Evolutionary conservation across 371 early-diverging fungal species (phyloP), one percentile per base, ranked within the genome.

Genomic region (Mortierella sp.): DNA sequence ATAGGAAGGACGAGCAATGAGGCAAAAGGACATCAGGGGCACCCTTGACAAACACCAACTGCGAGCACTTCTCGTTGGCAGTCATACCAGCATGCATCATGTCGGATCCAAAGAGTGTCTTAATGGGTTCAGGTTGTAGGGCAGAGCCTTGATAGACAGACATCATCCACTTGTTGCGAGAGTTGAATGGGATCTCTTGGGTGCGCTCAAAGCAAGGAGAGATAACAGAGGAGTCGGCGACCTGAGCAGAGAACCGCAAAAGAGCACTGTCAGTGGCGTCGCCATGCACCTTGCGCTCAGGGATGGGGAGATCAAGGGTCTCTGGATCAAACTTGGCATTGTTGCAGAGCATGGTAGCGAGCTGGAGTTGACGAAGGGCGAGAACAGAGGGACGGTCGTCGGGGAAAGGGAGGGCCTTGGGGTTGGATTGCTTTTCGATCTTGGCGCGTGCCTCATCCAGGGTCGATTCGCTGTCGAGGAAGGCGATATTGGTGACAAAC

Each of bases 261-360:
- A 96, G 86, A 19, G 95, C 96, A 73, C 91, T 89, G 87, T 96
- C 96, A 34, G 96, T 96, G 52, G 95, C 92, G 84, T 96, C 95
- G 57, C 96, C 96, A 74, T 89, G 84, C 38, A 93, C 88, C 4
- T 73, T 88, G 57, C 95, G 92, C 42, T 93, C 90, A 21, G 88
- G 73, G 8, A 92, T 70, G 21, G 94, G 90, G 55, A 90, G 34
- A 6, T 88, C 74, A 21, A 84, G 72, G 14, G 89, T 86, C 7
- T 82, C 84, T 2, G 84, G 74, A 70, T 94, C 94, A 75, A 95
- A 93, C 28, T 79, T 65, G 28, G 96, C 91, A 60, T 88, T 91
- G 77, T 94, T 95, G 87, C 96, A 95, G 42, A 95, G 90, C 9
- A 89, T 75, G 13, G 94, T 89, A 34, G 90, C 90, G 38, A 89